Evolutionary conservation across 352 stramenopile species (phyloP), one percentile per base, ranked within the genome.

Genomic region (Thalassiosira livingstoniorum): DNA sequence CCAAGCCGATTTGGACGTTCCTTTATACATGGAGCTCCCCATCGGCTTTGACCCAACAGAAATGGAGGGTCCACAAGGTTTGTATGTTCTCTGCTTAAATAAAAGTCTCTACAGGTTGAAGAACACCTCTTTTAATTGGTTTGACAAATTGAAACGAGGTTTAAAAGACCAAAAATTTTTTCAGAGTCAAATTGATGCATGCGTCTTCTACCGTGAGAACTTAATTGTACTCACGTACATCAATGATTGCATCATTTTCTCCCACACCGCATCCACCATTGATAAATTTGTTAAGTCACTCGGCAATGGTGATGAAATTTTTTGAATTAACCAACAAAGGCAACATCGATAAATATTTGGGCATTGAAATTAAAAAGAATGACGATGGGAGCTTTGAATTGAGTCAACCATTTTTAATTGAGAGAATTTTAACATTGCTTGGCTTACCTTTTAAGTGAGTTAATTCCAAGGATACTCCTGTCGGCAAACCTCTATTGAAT

Each of bases 331-430:
- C 47, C 10, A n/a, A 58, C 21, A n/a, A 58, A 58, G 47, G 47
- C 27, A 11, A 7, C n/a, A n/a, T 58, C 25, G n/a, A n/a, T 15
- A 55, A 53, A 32, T 69, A 54, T 23, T 23, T 54, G 2, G 39
- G 61, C 21, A 42, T 35, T 23, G 3, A 55, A 54, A 45, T 69
- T 23, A 54, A n/a, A n/a, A n/a, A 54, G n/a, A 7, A 37, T 55
- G 61, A 55, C 23, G 3, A 29, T 21, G 27, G 37, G 2, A 54
- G 35, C 4, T 58, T 58, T 58, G 11, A 15, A 15, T 29, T 55
- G 39, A 23, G 23, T 32, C n/a, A 54, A 35, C 61, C 34, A 32
- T 69, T 69, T 23, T 27, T 69, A 18, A 69, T 55, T 37, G n/a
- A 69, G 21, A 2, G 61, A 55, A 57, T 69, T 55, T 37, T 39